Percentiles rank a stretch among this genome's conserved stretches.
Conservation (phyloP, 345 rosid species). For the Anastatica hierochuntica region DNA sequence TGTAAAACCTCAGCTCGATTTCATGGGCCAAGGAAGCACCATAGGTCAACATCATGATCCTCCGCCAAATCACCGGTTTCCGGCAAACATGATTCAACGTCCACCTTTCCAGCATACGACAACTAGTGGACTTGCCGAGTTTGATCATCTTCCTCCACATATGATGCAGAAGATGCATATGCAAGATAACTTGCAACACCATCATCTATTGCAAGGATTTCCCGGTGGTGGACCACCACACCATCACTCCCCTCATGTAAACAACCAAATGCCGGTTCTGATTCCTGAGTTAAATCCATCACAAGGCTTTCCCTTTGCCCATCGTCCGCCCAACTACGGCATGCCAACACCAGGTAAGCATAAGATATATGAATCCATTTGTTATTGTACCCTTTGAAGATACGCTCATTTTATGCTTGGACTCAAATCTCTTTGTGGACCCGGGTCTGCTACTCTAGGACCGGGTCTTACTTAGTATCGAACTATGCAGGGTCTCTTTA, state of each 20-base stretch:
- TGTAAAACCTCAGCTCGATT: conserved; percentile 50
- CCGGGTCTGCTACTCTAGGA: no score
- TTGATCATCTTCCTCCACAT: conserved; percentile 54
- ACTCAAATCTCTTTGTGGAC: no score
- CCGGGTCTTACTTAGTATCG: no score
- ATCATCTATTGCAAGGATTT: conserved; percentile 49
- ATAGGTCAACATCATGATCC: conserved; percentile 40
- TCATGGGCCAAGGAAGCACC: conserved; percentile 41
- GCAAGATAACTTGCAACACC: conserved; percentile 47
- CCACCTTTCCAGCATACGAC: conserved; percentile 57
- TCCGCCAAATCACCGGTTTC: conserved; percentile 43
- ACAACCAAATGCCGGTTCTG: conserved; percentile 46
- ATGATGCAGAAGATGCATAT: conserved; percentile 59
- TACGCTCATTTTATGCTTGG: neutral
- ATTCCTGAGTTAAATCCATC: conserved; percentile 45
- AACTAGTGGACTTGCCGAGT: conserved; percentile 38
- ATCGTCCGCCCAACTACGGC: conserved; percentile 46
- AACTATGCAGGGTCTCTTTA: no score
- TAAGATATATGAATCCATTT: neutral
- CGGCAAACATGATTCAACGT: conserved; percentile 42
- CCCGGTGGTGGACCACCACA: conserved; percentile 37
- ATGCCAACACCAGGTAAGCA: conserved; percentile 41
- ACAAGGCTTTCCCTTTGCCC: conserved; percentile 58
- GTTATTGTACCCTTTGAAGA: neutral
- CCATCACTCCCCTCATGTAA: conserved; percentile 37